Evolutionary conservation across 805 yeast species (phyloP).

Genomic region (Yamadazyma tumulicola): DNA sequence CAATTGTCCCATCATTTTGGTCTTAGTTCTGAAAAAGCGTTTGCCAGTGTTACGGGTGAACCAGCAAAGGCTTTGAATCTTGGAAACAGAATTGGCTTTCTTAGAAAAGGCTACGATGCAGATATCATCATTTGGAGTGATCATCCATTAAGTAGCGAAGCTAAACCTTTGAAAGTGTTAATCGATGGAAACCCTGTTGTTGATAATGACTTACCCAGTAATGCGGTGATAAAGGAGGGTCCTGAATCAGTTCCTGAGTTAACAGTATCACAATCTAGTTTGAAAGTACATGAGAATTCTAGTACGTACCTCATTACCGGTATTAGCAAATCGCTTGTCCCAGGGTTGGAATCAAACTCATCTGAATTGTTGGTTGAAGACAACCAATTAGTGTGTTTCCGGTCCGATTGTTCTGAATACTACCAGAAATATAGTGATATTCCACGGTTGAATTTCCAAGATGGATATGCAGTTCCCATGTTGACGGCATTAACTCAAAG

Average conservation of each 20-base stretch:
- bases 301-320: slow-evolving; percentile 1
- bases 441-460: too few species aligned
- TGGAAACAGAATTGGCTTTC: slow-evolving; percentile 5
- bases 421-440: too few species aligned
- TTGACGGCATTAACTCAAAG: too few species aligned
- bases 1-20: too few species aligned
- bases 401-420: too few species aligned
- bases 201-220: neutral
- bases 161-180: slow-evolving; percentile 7
- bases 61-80: slow-evolving; percentile 4
- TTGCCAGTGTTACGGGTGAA: slow-evolving; percentile 8
- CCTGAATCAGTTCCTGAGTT: neutral
- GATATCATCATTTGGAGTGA: slow-evolving; percentile 7
- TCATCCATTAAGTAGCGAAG: slow-evolving; percentile 7
- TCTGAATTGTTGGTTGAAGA: too few species aligned
- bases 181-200: slow-evolving; percentile 4
- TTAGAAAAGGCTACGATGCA: slow-evolving; percentile 7
- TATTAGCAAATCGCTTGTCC: neutral
- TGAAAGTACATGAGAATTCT: neutral
- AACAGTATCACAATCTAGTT: neutral
- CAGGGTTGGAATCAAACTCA: too few species aligned
- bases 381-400: too few species aligned
- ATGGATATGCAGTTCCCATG: too few species aligned
- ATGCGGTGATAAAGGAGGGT: neutral
- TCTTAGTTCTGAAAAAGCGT: slow-evolving; percentile 6